Evolutionary conservation across 2,329 filamentous ascomycete genomes (phyloP), one percentile per base, ranked within the genome.

Genomic region (Nothomitra cinnamomea): DNA sequence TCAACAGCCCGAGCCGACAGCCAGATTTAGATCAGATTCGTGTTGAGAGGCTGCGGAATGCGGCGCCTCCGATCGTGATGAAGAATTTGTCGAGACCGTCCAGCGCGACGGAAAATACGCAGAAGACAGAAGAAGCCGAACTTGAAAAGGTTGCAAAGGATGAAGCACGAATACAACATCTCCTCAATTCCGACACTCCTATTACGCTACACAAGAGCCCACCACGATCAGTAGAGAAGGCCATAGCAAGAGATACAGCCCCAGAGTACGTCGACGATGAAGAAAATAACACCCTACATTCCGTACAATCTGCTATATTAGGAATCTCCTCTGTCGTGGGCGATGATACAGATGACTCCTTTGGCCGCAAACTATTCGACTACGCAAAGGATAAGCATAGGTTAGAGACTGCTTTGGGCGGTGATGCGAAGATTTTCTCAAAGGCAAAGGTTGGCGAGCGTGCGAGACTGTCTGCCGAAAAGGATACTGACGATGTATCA

Each of bases 291-390:
- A 51, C 42, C 7, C 25, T 40, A 38, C 53, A 52, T 1, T 52
- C 53, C 3, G 54, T 56, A n/a, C 53, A 50, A 32, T 54, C 55
- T 25, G 56, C 57, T 47, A 50, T 54, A 36, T 54, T 43, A 12
- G 53, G 53, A 12, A 43, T 54, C 54, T 54, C 53, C 2, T 55
- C 53, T 2, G 42, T 43, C 12, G 43, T 70, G 53, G 69, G 71
- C 42, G 66, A 68, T 56, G 69, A 68, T 54, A 69, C 66, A 19
- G 70, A 73, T 58, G 70, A 72, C 1, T 72, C 58, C 21, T 36
- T 74, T 55, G 71, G 70, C 15, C 64, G 64, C 52, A 63, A 62
- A 51, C 65, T 73, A 57, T 62, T 72, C 49, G 67, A 71, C 57
- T 66, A 70, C 57, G 65, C 63, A 38, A 66, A 68, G 55, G 70